Conservation (phyloP, 1,284 basidiomycete species). For the Boletus sp. region DNA sequence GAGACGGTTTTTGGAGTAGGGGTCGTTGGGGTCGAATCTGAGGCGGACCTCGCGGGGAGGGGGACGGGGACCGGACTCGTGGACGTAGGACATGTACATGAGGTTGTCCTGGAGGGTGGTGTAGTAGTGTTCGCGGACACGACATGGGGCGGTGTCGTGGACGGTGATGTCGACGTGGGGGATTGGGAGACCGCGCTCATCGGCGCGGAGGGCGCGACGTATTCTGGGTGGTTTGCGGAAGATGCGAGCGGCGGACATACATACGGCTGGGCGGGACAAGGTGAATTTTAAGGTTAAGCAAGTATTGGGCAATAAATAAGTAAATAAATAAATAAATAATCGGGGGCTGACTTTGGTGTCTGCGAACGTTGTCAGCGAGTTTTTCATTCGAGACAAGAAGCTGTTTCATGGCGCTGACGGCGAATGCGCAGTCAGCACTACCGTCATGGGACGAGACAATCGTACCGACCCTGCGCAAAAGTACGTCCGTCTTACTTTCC, state of each 20-base stretch:
- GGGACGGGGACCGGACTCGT: constrained; percentile 53
- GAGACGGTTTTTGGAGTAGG: constrained; percentile 71
- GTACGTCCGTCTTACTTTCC: constrained; percentile 15
- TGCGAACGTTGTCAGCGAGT: no score
- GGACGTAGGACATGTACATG: constrained; percentile 94
- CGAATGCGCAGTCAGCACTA: constrained; percentile 25
- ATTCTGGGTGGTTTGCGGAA: constrained; percentile 49
- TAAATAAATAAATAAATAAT: neutral
- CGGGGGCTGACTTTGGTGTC: constrained; percentile 2
- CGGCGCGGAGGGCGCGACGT: constrained; percentile 43
- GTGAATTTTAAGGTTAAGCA: no score
- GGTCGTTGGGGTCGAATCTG: constrained; percentile 72
- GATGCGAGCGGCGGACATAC: constrained; percentile 30
- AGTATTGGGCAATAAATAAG: constrained; percentile 5
- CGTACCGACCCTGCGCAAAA: constrained; percentile 30
- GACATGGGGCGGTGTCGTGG: constrained; percentile 71
- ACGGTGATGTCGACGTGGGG: constrained; percentile 62
- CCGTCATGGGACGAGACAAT: constrained; percentile 34
- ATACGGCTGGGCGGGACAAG: no score
- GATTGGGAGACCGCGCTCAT: constrained; percentile 55
- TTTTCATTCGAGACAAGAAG: no score
- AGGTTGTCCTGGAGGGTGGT: constrained; percentile 80
- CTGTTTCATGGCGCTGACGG: constrained; percentile 27
- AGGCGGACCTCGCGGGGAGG: constrained; percentile 58
- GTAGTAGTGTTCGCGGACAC: constrained; percentile 84